A percentile compares a stretch with the other conserved stretches of the same genome.
Evolutionary conservation across 495 filamentous ascomycete species (phyloP).

Genomic region (Diplogelasinospora grovesii): DNA sequence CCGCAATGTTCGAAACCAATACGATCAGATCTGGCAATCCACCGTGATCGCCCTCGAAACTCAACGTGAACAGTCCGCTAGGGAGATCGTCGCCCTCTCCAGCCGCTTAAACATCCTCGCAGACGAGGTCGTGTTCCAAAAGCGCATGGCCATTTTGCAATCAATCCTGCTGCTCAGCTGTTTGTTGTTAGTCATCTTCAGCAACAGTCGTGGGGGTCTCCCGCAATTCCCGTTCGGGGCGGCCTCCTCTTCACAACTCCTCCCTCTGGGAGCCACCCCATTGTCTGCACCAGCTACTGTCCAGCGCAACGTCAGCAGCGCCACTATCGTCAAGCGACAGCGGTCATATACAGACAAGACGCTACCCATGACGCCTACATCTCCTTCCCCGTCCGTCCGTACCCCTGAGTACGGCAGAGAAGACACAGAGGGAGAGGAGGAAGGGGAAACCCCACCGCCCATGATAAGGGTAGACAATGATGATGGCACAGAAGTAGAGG

Average conservation of each 20-base stretch:
- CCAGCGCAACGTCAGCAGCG: slow-evolving; percentile 3
- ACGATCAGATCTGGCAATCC: slow-evolving; percentile 93
- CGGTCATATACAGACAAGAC: too few species aligned
- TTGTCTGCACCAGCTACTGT: neutral
- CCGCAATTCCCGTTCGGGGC: slow-evolving; percentile 12
- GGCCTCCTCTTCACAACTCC: slow-evolving; percentile 3
- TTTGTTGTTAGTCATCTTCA: slow-evolving; percentile 81
- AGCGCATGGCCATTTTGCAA: slow-evolving; percentile 86
- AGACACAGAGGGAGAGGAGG: too few species aligned
- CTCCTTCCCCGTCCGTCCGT: slow-evolving; percentile 3
- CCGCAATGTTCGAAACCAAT: slow-evolving; percentile 70
- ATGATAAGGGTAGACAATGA: too few species aligned
- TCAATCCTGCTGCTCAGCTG: slow-evolving; percentile 80
- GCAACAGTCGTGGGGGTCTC: slow-evolving; percentile 27
- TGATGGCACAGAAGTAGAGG: too few species aligned
- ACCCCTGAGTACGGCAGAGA: slow-evolving; percentile 21
- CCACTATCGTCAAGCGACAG: neutral
- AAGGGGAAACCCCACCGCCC: slow-evolving; percentile 12
- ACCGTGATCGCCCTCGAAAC: slow-evolving; percentile 87
- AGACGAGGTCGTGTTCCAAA: slow-evolving; percentile 93
- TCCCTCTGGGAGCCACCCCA: slow-evolving; percentile 2
- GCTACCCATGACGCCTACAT: slow-evolving; percentile 33
- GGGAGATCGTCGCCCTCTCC: slow-evolving; percentile 75
- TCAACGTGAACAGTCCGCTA: slow-evolving; percentile 71
- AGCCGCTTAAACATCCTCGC: slow-evolving; percentile 77